Evolutionary conservation across 2,329 filamentous ascomycete genomes (phyloP), one percentile per base, ranked within the genome.

Genomic region (Ceratocystis diversiconidia): DNA sequence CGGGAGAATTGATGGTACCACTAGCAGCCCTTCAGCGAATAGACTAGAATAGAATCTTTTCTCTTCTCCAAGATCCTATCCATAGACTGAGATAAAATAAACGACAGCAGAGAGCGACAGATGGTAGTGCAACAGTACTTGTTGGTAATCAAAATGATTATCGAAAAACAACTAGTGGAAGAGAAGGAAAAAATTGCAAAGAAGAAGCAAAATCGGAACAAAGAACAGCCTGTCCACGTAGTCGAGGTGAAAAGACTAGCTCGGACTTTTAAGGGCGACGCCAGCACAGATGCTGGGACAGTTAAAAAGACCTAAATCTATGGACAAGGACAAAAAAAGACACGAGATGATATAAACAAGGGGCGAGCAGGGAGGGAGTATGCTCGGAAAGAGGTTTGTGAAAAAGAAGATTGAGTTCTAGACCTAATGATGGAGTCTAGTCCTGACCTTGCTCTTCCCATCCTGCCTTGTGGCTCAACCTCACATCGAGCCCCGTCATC

Each of bases 141-240:
- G 36, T 12, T 12, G 12, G 36, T 12, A 15, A 41, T 41, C 36
- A 41, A 15, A 41, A 15, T 41, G 36, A 41, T 4, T 41, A 3
- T 15, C 12, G 10, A 41, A 3, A 3, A 1, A 41, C 36, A 41
- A 5, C 10, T 12, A 41, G 36, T 50, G 22, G 46, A 19, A 50
- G n/a, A 4, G n/a, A 22, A 50, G 19, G 19, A 10, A 12, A 19
- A 25, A 50, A 22, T 15, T 25, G 48, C 19, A 50, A 50, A 25
- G 8, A 50, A 50, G 46, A 32, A 28, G 52, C 22, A 30, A 28
- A 32, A 17, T 57, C 10, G 8, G 22, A 57, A 28, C 52, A 57
- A 57, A 57, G 28, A 57, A 57, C 52, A 57, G 52, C 12, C 22
- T 57, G 52, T 28, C 52, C 52, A 57, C 52, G 52, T n/a, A 32